Evolutionary conservation across 2,329 filamentous ascomycete species (phyloP).

Genomic region (Fusarium brevicatenulatum): DNA sequence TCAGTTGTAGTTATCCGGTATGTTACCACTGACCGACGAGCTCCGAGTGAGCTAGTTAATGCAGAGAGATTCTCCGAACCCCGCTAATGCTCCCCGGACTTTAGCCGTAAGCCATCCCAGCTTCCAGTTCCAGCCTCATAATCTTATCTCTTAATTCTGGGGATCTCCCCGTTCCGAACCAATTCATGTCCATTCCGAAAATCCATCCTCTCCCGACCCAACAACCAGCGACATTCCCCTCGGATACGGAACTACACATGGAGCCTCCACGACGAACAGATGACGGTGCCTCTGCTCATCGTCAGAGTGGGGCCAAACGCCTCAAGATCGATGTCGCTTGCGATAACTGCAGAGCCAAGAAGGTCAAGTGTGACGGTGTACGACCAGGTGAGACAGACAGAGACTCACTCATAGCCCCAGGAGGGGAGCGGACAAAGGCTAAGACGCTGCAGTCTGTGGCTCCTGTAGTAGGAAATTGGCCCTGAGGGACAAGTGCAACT

Average conservation of each 20-base stretch:
- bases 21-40: not conserved
- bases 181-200: slow-evolving; percentile 20
- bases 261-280: slow-evolving; percentile 22
- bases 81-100: not conserved
- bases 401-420: too few relatives aligned
- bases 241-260: slow-evolving; percentile 4
- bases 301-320: slow-evolving; percentile 46
- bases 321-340: slow-evolving; percentile 57
- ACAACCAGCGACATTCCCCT: not conserved
- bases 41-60: not conserved
- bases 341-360: slow-evolving; percentile 53
- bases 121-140: not conserved
- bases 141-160: not conserved
- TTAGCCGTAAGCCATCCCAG: not conserved
- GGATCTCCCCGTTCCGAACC: slow-evolving; percentile 17
- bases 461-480: slow-evolving; percentile 46
- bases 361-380: slow-evolving; percentile 55
- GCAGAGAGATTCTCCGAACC: not conserved
- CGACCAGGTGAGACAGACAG: slow-evolving; percentile 48
- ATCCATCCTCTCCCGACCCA: not conserved
- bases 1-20: not conserved
- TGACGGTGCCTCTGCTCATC: not conserved
- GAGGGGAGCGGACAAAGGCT: not conserved
- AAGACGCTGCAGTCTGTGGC: slow-evolving; percentile 43
- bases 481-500: slow-evolving; percentile 45